Base-by-base conservation (phyloP, 2,329 filamentous ascomycete genomes). In the Plenodomus tracheiphilus region DNA sequence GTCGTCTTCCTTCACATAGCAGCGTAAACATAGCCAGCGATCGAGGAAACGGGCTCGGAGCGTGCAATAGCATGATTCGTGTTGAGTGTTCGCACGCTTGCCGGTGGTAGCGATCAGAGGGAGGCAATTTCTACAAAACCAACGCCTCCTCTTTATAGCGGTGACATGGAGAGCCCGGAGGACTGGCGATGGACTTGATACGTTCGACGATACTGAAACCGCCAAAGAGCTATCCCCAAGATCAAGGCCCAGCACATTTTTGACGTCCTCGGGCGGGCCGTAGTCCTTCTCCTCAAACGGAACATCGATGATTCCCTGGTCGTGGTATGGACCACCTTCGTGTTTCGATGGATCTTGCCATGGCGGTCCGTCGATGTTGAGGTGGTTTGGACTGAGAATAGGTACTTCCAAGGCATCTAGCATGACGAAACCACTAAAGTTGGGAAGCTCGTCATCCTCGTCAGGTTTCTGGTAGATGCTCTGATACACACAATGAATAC, bases 401-500 rank as follows among this genome's bases (percentile, higher is more conserved):
- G 58, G 56, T 43, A 69, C 60, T 37, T 70, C 67, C 0, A 18
- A 32, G 2, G 53, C 43, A 15, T 57, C 51, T 1, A 71, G 56
- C 17, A 71, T 37, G 1, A 62, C 58, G 37, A 67, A 69, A 18
- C 68, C 68, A 32, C 65, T 67, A 21, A 60, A 67, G 21, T 62
- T 61, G 0, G 66, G 61, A 7, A 71, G 42, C 22, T 71, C 68
- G 19, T 68, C 64, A 1, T 58, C 50, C 1, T 65, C 62, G 16
- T 53, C 53, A 2, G 61, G 47, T 3, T 53, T 37, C 45, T 66
- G 59, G 47, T 60, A 62, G 41, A 62, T 62, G 39, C 58, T 67
- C 32, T 69, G 66, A 35, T 68, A 71, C 4, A 69, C 64, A 47
- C 64, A 68, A 41, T 71, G 68, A 28, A 69, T 62, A 7, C 68